Evolutionary conservation across 106 monocot genomes (phyloP), one percentile per base, ranked within the genome.

Genomic region (Dendrobium officinale): DNA sequence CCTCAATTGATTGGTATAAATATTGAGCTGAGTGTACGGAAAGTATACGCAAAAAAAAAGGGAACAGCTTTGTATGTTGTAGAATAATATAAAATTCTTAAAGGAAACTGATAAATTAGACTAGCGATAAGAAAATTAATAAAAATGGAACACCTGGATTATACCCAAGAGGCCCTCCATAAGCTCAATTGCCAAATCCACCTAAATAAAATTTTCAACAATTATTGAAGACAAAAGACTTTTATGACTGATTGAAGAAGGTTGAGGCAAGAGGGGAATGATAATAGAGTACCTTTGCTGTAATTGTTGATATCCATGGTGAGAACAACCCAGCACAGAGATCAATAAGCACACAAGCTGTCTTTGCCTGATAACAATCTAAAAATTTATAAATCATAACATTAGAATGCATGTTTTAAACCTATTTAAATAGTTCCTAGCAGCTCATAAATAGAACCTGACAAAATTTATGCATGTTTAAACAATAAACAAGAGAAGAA

Each of bases 301-400:
- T 84, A 42, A 95, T 73, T 33, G 81, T 85, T 80, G 89, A 68
- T 81, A 92, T 85, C 97, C 97, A 98, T 51, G 92, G 86, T 40
- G 87, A 82, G 68, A 98, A 86, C 77, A 91, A 85, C 20, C 94
- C 94, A 86, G 78, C 84, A 56, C 92, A 92, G 24, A 98, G 83
- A 84, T 98, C 97, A 80, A 98, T 83, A 78, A 98, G 76, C 72
- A 95, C 84, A 66, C 92, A 98, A 26, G 97, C 97, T 55, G 97
- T 82, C 76, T 92, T 94, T 81, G 83, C 87, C 97, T 98, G 81
- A 43, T 77, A 49, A 44, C 20, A 42, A 44, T n/a, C 40, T n/a
- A 17, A 42, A 19, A 44, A 43, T 43, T 44, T 74, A 56, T 40
- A 55, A 55, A 29, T 9, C 67, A 45, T 81, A 67, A 81, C 24